Base-by-base conservation (phyloP, 73 alveolate genomes). In the Uronychia binucleata region DNA sequence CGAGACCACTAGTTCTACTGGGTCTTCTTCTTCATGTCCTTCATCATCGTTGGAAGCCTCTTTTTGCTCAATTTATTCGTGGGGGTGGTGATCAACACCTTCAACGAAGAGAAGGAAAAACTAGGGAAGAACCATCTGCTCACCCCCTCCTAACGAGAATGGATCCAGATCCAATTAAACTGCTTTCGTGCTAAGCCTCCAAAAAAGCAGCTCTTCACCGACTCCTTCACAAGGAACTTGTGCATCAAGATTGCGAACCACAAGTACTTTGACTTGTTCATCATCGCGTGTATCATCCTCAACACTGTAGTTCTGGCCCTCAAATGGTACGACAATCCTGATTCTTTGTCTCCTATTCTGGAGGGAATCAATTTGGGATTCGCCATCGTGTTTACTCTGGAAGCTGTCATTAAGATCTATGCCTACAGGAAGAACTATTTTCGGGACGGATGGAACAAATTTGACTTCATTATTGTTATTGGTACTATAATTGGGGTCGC, bases 41-140 rank as follows among this genome's bases (percentile, higher is more conserved):
- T 87, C 79, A 88, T 88, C 77, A 57, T 91, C 34, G 77, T 91
- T 0, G 92, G 90, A 0, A 33, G 85, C 34, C 77, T 91, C 35
- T 46, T 46, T 19, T 11, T 46, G n/a, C 19, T 46, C n/a, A 46
- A 46, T 19, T 19, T 46, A 46, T 46, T 46, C 19, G 67, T 46
- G 67, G 67, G 67, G 5, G 67, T 46, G n/a, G 67, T 46, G 19
- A 46, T 46, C 75, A 85, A 83, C 34, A 89, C 77, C 25, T 91
- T 89, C 86, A 59, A 58, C 80, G 91, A 86, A 30, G 99, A 98
- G 28, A 87, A 90, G 33, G 92, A 94, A 33, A 86, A 92, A 26
- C 79, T 92, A 75, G 78, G 67, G n/a, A 46, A 82, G 74, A 1
- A 82, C 82, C 28, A 86, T 91, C 34, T 31, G 75, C 19, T 92